Evolutionary conservation across 768 basidiomycete species (phyloP).

Genomic region (Psilocybe azurescens): DNA sequence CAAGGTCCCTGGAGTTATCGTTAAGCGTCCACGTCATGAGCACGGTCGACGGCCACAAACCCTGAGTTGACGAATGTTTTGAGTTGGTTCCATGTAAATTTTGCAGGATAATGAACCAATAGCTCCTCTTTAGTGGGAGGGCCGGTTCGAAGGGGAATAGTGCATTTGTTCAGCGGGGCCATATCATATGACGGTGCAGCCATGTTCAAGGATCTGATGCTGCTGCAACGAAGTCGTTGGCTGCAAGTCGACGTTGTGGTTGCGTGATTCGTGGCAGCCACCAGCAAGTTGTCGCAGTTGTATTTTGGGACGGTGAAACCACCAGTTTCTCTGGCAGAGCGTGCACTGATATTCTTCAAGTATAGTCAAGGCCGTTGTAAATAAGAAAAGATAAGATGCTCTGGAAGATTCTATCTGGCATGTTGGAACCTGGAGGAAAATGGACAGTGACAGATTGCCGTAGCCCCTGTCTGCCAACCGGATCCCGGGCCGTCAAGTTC

Average conservation of each 20-base stretch:
- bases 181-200: neutral
- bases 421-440: neutral
- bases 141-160: constrained; percentile 55
- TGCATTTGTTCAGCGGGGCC: constrained; percentile 17
- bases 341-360: neutral
- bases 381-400: neutral
- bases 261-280: too few relatives aligned
- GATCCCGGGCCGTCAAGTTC: neutral
- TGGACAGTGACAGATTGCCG: neutral
- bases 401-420: neutral
- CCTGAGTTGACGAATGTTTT: constrained; percentile 83
- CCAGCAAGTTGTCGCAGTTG: too few relatives aligned
- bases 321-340: neutral
- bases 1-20: constrained; percentile 65
- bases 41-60: constrained; percentile 39
- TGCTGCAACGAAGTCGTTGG: neutral
- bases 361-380: neutral
- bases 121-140: constrained; percentile 75
- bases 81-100: constrained; percentile 77
- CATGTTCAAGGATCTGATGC: neutral
- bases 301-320: too few relatives aligned
- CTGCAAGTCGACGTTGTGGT: too few relatives aligned
- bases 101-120: constrained; percentile 69
- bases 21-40: neutral
- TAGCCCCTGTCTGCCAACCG: neutral